phyloP scores from a whole-genome alignment of 2,329 filamentous ascomycete species.

The Coniella lustricola region DNA sequence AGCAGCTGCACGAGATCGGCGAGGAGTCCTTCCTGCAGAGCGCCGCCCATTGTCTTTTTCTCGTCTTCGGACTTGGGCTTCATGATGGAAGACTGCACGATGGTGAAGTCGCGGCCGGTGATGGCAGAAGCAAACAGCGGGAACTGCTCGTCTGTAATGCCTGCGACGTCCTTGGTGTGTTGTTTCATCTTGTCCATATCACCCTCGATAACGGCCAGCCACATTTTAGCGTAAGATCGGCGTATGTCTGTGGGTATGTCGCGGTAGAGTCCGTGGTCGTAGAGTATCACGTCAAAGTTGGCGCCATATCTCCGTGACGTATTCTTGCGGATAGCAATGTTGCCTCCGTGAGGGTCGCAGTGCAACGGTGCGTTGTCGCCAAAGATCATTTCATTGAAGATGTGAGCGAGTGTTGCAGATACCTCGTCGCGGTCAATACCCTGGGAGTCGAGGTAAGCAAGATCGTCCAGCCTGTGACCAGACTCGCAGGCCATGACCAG shows the following conservation, averaged over 20 bases:
- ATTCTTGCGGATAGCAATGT: constrained; percentile 85
- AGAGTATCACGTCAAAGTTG: constrained; percentile 94
- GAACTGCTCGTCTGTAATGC: constrained; percentile 83
- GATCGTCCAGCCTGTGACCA: constrained; percentile 80
- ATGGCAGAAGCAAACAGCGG: constrained; percentile 94
- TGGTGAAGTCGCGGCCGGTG: constrained; percentile 82
- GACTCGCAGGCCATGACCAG: constrained; percentile 93
- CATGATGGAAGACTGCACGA: constrained; percentile 57
- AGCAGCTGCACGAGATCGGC: constrained; percentile 83
- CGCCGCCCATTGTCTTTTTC: constrained; percentile 77
- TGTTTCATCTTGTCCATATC: constrained; percentile 81
- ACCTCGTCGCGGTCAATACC: constrained; percentile 93
- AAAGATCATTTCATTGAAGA: constrained; percentile 99
- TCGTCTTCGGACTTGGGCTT: constrained; percentile 63
- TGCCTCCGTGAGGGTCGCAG: constrained; percentile 95
- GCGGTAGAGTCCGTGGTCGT: constrained; percentile 94
- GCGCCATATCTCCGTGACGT: constrained; percentile 44
- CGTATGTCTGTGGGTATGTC: constrained; percentile 76
- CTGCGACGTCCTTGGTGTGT: constrained; percentile 83
- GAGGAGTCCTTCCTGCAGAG: constrained; percentile 80
- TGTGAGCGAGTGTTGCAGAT: constrained; percentile 77
- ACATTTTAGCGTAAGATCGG: constrained; percentile 89
- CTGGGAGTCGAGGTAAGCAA: constrained; percentile 76
- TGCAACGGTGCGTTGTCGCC: constrained; percentile 81
- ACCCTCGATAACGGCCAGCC: constrained; percentile 89